Percentiles rank a stretch among this genome's conserved stretches.
Conservation (phyloP, 208 protist genomes). For the Willaertia magna region DNA sequence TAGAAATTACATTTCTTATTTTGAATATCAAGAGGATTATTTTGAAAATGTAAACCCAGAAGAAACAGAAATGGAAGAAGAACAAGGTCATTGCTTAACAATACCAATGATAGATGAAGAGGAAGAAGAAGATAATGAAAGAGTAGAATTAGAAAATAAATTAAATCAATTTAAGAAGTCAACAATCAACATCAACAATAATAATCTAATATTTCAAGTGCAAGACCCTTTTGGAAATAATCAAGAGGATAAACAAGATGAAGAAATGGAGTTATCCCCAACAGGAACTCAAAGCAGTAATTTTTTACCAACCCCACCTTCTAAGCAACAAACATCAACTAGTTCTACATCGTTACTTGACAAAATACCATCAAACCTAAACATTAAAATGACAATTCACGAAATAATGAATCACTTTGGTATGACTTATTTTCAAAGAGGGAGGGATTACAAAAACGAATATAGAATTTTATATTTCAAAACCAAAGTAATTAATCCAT, state of each 20-base stretch:
- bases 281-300: too few relatives aligned
- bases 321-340: too few relatives aligned
- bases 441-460: neutral
- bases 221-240: too few relatives aligned
- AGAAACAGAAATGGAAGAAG: neutral
- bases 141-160: too few relatives aligned
- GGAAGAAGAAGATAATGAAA: neutral
- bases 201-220: too few relatives aligned
- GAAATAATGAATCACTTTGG: slow-evolving; percentile 5
- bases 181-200: too few relatives aligned
- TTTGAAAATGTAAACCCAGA: neutral
- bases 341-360: neutral
- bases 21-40: neutral
- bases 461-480: neutral
- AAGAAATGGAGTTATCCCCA: too few relatives aligned
- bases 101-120: neutral
- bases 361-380: neutral
- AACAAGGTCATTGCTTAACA: too few relatives aligned
- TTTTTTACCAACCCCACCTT: too few relatives aligned
- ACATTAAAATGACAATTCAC: neutral
- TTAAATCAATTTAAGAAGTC: too few relatives aligned
- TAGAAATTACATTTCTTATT: neutral
- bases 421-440: neutral
- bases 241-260: too few relatives aligned
- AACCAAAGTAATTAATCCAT: neutral